Evolutionary conservation across 192 early-diverging fungal genomes (phyloP).

Genomic region (Gamsiella multidivaricata): DNA sequence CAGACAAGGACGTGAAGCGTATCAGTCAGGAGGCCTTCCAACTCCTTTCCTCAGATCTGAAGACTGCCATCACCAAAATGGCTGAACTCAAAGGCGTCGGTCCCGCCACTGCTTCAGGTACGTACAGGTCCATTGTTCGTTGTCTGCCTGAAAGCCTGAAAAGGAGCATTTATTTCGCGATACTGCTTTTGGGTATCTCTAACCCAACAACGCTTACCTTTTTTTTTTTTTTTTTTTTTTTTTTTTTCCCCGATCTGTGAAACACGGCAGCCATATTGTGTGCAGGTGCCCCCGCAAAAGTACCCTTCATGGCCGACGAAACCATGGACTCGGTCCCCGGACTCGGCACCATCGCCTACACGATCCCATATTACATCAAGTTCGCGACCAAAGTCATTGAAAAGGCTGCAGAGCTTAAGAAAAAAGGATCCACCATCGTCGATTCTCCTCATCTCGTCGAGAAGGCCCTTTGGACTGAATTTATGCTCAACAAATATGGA

Average conservation of each 20-base stretch:
- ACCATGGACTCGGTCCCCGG: slow-evolving; percentile 51
- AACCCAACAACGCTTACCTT: too few species aligned
- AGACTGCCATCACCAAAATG: slow-evolving; percentile 37
- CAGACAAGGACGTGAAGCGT: slow-evolving; percentile 19
- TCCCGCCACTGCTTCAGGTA: slow-evolving; percentile 49
- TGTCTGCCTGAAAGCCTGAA: not conserved
- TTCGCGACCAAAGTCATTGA: slow-evolving; percentile 44
- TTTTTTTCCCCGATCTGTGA: not conserved
- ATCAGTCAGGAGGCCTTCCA: slow-evolving; percentile 29
- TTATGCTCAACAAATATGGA: slow-evolving; percentile 33
- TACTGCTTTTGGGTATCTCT: too few species aligned
- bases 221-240: not conserved
- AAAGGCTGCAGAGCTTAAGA: slow-evolving; percentile 20
- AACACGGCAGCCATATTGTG: slow-evolving; percentile 26
- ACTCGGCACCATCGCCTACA: slow-evolving; percentile 44
- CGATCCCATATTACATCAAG: slow-evolving; percentile 43
- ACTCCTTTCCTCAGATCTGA: slow-evolving; percentile 19
- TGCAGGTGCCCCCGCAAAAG: slow-evolving; percentile 30
- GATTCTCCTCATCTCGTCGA: slow-evolving; percentile 40
- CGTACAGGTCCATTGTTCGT: not conserved
- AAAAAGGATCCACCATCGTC: slow-evolving; percentile 7
- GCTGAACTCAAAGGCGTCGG: slow-evolving; percentile 47
- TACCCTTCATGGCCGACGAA: slow-evolving; percentile 55
- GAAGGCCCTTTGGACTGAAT: slow-evolving; percentile 44
- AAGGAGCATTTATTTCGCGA: too few species aligned